Evolutionary conservation across 2,329 filamentous ascomycete species (phyloP).

Genomic region (Periconia sp.): DNA sequence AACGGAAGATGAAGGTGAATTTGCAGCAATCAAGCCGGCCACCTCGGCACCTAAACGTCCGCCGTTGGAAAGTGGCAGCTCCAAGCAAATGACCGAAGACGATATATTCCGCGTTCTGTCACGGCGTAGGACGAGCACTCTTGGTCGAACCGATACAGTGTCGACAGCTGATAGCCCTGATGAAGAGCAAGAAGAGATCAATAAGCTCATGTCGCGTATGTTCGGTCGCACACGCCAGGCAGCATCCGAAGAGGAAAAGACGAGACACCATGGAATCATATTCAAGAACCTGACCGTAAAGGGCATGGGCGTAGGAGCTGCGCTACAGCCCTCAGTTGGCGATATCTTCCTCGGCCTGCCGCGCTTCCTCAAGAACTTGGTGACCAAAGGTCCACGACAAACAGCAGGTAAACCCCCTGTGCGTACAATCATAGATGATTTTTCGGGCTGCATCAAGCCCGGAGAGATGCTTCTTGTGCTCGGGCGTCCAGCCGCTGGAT

Average conservation of each 20-base stretch:
- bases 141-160: constrained; percentile 31
- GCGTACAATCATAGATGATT: constrained; percentile 69
- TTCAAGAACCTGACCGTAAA: constrained; percentile 70
- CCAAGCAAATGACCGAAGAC: constrained; percentile 54
- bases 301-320: constrained; percentile 65
- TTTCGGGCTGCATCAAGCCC: constrained; percentile 72
- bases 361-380: constrained; percentile 59
- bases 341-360: constrained; percentile 68
- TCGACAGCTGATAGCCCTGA: constrained; percentile 25
- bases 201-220: constrained; percentile 71
- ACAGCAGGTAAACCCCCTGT: constrained; percentile 60
- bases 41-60: constrained; percentile 23
- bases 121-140: constrained; percentile 52
- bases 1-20: constrained; percentile 23
- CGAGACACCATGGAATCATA: constrained; percentile 70
- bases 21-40: constrained; percentile 28
- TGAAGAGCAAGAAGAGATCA: constrained; percentile 62
- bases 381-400: constrained; percentile 50
- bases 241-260: constrained; percentile 72
- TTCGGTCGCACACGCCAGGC: constrained; percentile 70
- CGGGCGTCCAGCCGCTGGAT: constrained; percentile 72
- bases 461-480: constrained; percentile 76
- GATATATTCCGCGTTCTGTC: constrained; percentile 60
- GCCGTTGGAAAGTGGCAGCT: constrained; percentile 21
- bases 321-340: constrained; percentile 65